A percentile compares a stretch with the other conserved stretches of the same genome.
Evolutionary conservation across 1,284 basidiomycete species (phyloP).

Genomic region (Meira nashicola): DNA sequence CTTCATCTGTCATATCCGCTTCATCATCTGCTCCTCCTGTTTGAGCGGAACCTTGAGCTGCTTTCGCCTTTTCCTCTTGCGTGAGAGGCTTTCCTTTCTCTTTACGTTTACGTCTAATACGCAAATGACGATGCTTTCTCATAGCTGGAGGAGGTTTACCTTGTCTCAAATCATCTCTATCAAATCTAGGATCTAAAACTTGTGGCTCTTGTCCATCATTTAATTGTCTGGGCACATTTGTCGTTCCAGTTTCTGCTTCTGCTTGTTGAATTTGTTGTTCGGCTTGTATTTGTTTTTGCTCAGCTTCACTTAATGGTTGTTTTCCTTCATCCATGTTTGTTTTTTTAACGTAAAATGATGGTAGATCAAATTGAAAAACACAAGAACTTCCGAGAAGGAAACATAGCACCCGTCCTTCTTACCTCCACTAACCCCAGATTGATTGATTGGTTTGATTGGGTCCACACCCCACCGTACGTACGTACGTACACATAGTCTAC

Average conservation of each 20-base stretch:
- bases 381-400: too few relatives aligned
- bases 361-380: too few relatives aligned
- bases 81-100: conserved; percentile 1
- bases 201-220: background rate
- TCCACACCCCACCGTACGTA: too few relatives aligned
- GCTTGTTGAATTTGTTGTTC: background rate
- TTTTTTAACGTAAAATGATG: too few relatives aligned
- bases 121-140: background rate
- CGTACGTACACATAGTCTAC: too few relatives aligned
- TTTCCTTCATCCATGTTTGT: conserved; percentile 8
- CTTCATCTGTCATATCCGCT: conserved; percentile 10
- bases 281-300: conserved; percentile 4
- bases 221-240: background rate
- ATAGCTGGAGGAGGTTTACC: conserved; percentile 8
- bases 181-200: conserved; percentile 8
- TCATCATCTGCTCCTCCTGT: conserved; percentile 6
- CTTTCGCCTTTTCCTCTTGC: background rate
- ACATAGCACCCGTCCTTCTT: too few relatives aligned
- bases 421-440: too few relatives aligned
- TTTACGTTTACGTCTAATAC: background rate
- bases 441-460: too few relatives aligned
- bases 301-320: conserved; percentile 2
- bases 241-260: conserved; percentile 6
- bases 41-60: background rate
- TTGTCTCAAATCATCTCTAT: conserved; percentile 10